A percentile compares a stretch with the other conserved stretches of the same genome.
phyloP scores from a whole-genome alignment of 768 basidiomycete species.

The Cyathus striatus region DNA sequence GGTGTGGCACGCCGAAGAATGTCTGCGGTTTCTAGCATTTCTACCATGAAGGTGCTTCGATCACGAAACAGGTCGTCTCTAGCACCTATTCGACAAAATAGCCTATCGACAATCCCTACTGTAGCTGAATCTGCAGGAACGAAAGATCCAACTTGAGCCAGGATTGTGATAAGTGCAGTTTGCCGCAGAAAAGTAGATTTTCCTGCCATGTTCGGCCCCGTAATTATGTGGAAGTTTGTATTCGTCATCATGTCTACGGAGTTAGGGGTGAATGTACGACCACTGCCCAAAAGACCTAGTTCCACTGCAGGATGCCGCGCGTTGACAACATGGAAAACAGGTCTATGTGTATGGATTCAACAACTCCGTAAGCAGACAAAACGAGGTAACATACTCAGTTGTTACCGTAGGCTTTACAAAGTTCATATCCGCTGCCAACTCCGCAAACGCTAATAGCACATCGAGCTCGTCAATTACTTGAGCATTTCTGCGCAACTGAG shows the following conservation, averaged over 20 bases:
- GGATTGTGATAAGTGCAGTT: conserved; percentile 80
- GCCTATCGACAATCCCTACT: conserved; percentile 82
- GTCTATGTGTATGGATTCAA: conserved; percentile 23
- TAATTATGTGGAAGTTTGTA: conserved; percentile 75
- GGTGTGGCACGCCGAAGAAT: conserved; percentile 83
- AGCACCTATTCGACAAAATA: conserved; percentile 94
- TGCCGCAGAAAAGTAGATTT: conserved; percentile 94
- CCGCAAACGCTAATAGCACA: conserved; percentile 75
- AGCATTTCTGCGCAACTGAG: conserved; percentile 65
- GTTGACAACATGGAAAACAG: conserved; percentile 61
- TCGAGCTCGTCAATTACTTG: conserved; percentile 85
- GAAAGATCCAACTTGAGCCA: conserved; percentile 91
- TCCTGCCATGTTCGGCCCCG: conserved; percentile 94
- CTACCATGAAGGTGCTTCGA: conserved; percentile 97
- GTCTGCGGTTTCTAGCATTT: conserved; percentile 92
- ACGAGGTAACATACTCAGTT: conserved; percentile 50
- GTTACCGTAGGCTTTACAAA: conserved; percentile 68
- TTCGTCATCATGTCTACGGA: conserved; percentile 55
- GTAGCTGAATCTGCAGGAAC: conserved; percentile 83
- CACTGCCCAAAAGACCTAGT: conserved; percentile 68
- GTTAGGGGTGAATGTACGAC: conserved; percentile 83
- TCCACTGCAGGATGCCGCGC: conserved; percentile 95
- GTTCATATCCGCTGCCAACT: conserved; percentile 70
- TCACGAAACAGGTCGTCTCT: conserved; percentile 93
- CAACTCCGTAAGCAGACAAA: not conserved